Percentiles rank a stretch among this genome's conserved stretches.
Conservation (phyloP, 805 yeast species). For the Yamadazyma phyllophila region DNA sequence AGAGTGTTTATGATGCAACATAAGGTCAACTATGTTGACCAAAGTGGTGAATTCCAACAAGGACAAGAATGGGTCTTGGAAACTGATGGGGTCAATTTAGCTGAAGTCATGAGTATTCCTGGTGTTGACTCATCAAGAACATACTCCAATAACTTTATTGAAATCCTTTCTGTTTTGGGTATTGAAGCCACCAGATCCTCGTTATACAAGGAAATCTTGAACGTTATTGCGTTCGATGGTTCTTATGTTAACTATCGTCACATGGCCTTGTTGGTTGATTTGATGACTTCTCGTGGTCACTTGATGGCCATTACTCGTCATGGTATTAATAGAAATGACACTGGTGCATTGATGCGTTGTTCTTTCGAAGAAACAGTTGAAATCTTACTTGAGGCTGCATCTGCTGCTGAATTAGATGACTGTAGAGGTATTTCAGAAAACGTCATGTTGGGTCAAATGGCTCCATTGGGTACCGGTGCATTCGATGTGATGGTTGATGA, state of each 20-base stretch:
- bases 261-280: slow-evolving; percentile 95
- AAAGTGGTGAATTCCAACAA: slow-evolving; percentile 82
- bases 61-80: slow-evolving; percentile 97
- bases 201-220: slow-evolving; percentile 87
- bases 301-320: slow-evolving; percentile 99
- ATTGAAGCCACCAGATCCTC: slow-evolving; percentile 98
- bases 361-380: slow-evolving; percentile 99
- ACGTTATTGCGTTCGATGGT: slow-evolving; percentile 99
- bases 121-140: slow-evolving; percentile 92
- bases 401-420: slow-evolving; percentile 95
- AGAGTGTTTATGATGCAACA: slow-evolving; percentile 90
- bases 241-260: slow-evolving; percentile 98
- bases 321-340: slow-evolving; percentile 97
- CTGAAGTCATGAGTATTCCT: slow-evolving; percentile 91
- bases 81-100: slow-evolving; percentile 95
- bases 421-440: slow-evolving; percentile 99
- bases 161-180: slow-evolving; percentile 90
- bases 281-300: slow-evolving; percentile 98
- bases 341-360: slow-evolving; percentile 99
- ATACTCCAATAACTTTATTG: slow-evolving; percentile 95
- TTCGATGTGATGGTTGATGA: slow-evolving; percentile 96
- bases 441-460: slow-evolving; percentile 96
- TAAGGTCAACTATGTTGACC: slow-evolving; percentile 68
- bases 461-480: slow-evolving; percentile 98
- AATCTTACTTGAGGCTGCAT: slow-evolving; percentile 95